phyloP scores from a whole-genome alignment of 169 alveolate genomes.

The Cryptosporidium viatorum region DNA sequence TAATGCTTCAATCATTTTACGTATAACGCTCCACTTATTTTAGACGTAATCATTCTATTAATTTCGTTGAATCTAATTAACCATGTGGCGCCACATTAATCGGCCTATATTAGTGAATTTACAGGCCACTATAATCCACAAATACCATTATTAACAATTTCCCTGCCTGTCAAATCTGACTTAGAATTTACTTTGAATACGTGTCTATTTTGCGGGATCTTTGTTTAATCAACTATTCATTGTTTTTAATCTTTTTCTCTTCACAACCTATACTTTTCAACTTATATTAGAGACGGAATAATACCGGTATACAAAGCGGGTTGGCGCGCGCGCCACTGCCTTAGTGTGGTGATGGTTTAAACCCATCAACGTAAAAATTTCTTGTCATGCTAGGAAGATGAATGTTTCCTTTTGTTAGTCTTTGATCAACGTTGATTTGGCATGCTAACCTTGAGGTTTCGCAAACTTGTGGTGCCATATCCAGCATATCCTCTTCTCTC shows the following conservation, averaged over 20 bases:
- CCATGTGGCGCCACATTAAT: background rate
- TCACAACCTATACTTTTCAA: background rate
- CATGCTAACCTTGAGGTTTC: constrained; percentile 96
- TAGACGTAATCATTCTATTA: constrained; percentile 9
- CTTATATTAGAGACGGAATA: constrained; percentile 12
- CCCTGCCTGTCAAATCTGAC: background rate
- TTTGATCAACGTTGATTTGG: constrained; percentile 86
- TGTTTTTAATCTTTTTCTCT: background rate
- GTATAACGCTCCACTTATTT: constrained; percentile 19
- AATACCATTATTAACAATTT: background rate
- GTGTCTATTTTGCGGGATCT: background rate
- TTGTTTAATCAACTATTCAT: background rate
- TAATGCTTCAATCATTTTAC: background rate
- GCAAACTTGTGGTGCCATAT: constrained; percentile 95
- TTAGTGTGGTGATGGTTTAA: constrained; percentile 93
- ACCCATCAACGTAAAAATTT: constrained; percentile 95
- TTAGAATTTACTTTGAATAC: background rate
- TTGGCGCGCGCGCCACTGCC: background rate
- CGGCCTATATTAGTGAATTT: background rate
- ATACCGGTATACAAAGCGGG: background rate
- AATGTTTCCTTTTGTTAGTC: constrained; percentile 87
- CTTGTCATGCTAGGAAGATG: constrained; percentile 91
- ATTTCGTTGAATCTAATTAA: background rate
- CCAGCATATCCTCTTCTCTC: constrained; percentile 95
- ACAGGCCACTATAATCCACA: background rate